A percentile compares a stretch with the other conserved stretches of the same genome.
These are phyloP conservation scores for Tylopilus subfusipes DNA, from an alignment of 768 basidiomycete genomes.

Conservation along the genomic window DNA sequence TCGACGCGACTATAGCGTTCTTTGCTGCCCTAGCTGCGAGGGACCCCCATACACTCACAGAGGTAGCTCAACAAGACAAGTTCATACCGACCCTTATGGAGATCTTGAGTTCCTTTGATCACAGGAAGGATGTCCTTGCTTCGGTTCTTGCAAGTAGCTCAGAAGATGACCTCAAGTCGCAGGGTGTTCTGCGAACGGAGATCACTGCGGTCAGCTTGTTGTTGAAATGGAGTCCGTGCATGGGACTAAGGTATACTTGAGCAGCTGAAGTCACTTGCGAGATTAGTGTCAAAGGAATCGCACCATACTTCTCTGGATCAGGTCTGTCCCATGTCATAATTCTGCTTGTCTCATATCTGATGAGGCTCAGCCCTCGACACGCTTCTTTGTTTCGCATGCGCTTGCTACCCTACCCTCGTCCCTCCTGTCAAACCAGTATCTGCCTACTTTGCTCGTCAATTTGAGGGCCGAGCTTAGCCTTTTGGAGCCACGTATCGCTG, in stretches of 20 bases:
- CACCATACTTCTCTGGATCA: slow-evolving; percentile 21
- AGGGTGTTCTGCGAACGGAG: slow-evolving; percentile 58
- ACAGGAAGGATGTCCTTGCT: slow-evolving; percentile 48
- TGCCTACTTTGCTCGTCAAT: slow-evolving; percentile 29
- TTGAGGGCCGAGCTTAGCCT: slow-evolving; percentile 38
- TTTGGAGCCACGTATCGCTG: slow-evolving; percentile 36
- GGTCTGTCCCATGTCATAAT: slow-evolving; percentile 10
- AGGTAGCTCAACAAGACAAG: slow-evolving; percentile 42
- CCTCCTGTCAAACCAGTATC: slow-evolving; percentile 34
- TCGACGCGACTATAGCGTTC: slow-evolving; percentile 60
- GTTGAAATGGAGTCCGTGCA: background rate
- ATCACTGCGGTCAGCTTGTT: slow-evolving; percentile 44
- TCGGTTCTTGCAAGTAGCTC: slow-evolving; percentile 34
- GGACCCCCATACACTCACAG: slow-evolving; percentile 51
- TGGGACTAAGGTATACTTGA: slow-evolving; percentile 6
- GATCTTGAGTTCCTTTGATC: slow-evolving; percentile 35
- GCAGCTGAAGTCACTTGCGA: slow-evolving; percentile 37
- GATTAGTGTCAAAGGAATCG: slow-evolving; percentile 35
- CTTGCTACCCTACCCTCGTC: slow-evolving; percentile 49
- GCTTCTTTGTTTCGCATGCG: slow-evolving; percentile 50
- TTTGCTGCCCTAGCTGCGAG: slow-evolving; percentile 62
- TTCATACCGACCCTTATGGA: slow-evolving; percentile 43
- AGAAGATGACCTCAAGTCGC: slow-evolving; percentile 46
- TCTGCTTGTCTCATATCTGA: background rate
- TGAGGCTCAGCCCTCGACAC: slow-evolving; percentile 44